These are phyloP conservation scores for Periconia macrospinosa DNA, from an alignment of 2,329 filamentous ascomycete species.

Conservation along the genomic window DNA sequence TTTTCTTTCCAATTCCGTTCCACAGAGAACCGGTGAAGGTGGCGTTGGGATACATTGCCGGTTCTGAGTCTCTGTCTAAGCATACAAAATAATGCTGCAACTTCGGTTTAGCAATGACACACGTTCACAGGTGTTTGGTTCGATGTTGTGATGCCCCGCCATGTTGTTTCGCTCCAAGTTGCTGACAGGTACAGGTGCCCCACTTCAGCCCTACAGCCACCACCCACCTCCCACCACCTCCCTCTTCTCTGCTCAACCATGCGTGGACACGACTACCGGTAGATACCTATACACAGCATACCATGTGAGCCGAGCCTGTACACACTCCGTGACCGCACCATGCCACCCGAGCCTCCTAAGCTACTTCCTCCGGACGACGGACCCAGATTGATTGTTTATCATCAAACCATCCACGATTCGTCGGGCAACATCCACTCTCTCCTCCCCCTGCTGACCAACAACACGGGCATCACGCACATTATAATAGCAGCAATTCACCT, in stretches of 20 bases:
- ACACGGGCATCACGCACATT: conserved; percentile 73
- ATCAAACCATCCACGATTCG: conserved; percentile 64
- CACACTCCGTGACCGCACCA: conserved; percentile 7
- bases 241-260: too few species aligned
- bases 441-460: conserved; percentile 61
- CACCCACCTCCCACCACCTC: too few species aligned
- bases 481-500: conserved; percentile 87
- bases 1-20: neutral
- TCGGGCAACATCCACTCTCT: conserved; percentile 61
- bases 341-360: conserved; percentile 32
- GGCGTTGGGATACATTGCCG: conserved; percentile 3
- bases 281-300: too few species aligned
- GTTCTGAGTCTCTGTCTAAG: conserved; percentile 1
- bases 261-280: too few species aligned
- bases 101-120: neutral
- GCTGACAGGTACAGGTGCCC: conserved; percentile 27
- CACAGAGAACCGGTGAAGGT: conserved; percentile 5
- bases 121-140: neutral
- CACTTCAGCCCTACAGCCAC: conserved; percentile 31
- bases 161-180: conserved; percentile 1
- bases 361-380: conserved; percentile 41
- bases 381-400: conserved; percentile 59
- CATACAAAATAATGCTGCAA: neutral
- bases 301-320: too few species aligned
- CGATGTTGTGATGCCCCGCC: neutral